Evolutionary conservation across 306 rosid species (phyloP).

Genomic region (Cajanus cajan): DNA sequence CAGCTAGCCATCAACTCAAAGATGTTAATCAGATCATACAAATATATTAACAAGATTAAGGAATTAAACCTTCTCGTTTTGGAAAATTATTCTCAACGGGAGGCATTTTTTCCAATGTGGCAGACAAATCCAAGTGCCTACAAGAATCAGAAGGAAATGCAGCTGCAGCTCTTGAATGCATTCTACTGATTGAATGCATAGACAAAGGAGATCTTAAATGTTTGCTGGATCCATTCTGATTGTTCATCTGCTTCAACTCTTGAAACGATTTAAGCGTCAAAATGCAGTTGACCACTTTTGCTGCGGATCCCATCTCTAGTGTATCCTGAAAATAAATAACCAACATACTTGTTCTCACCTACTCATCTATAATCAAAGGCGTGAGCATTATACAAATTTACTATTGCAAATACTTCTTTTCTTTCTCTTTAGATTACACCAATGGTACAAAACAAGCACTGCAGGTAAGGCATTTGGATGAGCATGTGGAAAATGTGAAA

Average conservation of each 20-base stretch:
- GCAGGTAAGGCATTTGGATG: neutral
- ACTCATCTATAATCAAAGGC: neutral
- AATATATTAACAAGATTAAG: slow-evolving; percentile 8
- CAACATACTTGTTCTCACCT: slow-evolving; percentile 14
- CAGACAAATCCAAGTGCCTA: slow-evolving; percentile 69
- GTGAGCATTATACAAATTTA: neutral
- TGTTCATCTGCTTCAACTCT: slow-evolving; percentile 58
- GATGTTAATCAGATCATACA: neutral
- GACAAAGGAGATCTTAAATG: slow-evolving; percentile 65
- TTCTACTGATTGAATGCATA: slow-evolving; percentile 51
- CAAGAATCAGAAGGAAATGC: slow-evolving; percentile 58
- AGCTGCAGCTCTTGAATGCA: slow-evolving; percentile 52
- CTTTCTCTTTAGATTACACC: neutral
- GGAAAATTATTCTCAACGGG: slow-evolving; percentile 35
- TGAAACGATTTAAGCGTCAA: slow-evolving; percentile 69
- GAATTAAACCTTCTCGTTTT: slow-evolving; percentile 62
- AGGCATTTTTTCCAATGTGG: slow-evolving; percentile 42
- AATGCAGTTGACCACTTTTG: slow-evolving; percentile 83
- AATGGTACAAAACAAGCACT: slow-evolving; percentile 4
- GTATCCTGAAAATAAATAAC: slow-evolving; percentile 57
- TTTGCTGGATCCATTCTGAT: slow-evolving; percentile 51
- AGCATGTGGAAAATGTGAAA: neutral
- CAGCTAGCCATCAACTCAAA: neutral
- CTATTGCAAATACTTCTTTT: neutral
- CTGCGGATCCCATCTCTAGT: slow-evolving; percentile 65